Evolutionary conservation across 768 basidiomycete genomes (phyloP), one percentile per base, ranked within the genome.

Genomic region (Pseudohyphozyma bogoriensis): DNA sequence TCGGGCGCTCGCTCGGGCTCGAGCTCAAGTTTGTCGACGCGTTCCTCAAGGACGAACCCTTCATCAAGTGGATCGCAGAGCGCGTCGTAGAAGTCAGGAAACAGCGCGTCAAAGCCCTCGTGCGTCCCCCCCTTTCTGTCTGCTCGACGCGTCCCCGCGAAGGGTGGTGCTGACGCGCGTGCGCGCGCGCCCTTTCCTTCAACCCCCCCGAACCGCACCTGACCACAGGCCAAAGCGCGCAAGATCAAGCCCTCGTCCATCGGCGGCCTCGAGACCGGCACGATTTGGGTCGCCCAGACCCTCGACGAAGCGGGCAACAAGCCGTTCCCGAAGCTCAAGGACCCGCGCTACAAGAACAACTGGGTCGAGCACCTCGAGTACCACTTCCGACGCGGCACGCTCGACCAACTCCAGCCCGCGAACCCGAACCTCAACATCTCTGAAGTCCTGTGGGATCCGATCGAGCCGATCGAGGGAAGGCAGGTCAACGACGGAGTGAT

Each of bases 1-100:
- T 72, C 33, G 70, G 69, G 0, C 15, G 39, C n/a, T 70, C 70
- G 0, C 55, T 70, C n/a, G 67, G 60, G 12, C 16, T 72, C 18
- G 16, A 52, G 28, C 40, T 71, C 49, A 65, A 62, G 18, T 72
- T 69, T 44, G 62, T 72, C 31, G 70, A 71, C 50, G 72, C 70
- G 15, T 37, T 26, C 10, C 39, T 65, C 37, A 68, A 68, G 47
- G 20, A 60, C 9, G 58, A 68, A 15, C 63, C 61, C 0, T 51
- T 68, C 24, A 55, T 72, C 9, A 39, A 45, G 10, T 72, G 70
- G 70, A 64, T 72, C 39, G 64, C 65, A 26, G 68, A 72, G 52
- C 57, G 65, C 3, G 68, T 70, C 12, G 28, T 13, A 2, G 68
- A 71, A 44, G 44, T 40, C 13, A 46, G 62, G 24, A 39, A 37